These are phyloP conservation scores for Leishmania aethiopica DNA, from an alignment of 208 protist species.

Conservation along the genomic window DNA sequence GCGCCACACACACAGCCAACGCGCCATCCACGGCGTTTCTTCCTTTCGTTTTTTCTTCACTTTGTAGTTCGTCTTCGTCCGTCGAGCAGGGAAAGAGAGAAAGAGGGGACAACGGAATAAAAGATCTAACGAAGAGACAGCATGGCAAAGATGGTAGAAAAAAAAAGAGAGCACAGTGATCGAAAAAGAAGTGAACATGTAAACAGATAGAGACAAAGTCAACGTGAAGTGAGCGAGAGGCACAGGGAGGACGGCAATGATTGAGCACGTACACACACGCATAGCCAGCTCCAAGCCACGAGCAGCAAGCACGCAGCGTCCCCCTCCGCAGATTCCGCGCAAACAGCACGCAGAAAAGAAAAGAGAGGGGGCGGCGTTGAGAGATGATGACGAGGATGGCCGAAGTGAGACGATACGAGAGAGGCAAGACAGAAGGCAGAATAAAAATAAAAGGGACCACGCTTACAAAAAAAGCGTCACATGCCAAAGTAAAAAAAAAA, in stretches of 20 bases:
- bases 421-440: not conserved
- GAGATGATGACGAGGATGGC: not conserved
- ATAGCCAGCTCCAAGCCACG: not conserved
- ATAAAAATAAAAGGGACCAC: not conserved
- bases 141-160: not conserved
- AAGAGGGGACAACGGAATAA: not conserved
- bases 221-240: not conserved
- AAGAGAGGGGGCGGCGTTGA: not conserved
- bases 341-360: not conserved
- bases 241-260: not conserved
- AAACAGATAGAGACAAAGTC: not conserved
- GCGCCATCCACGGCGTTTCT: not conserved
- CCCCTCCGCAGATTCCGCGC: not conserved
- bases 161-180: conserved; percentile 2
- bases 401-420: not conserved
- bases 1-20: not conserved
- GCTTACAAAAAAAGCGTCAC: not conserved
- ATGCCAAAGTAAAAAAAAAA: not conserved
- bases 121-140: not conserved
- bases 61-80: not conserved
- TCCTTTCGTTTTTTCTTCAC: not conserved
- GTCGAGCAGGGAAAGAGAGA: not conserved
- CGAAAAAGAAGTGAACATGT: not conserved
- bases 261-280: not conserved
- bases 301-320: not conserved